Evolutionary conservation across 768 basidiomycete genomes (phyloP).

Genomic region (Lentinula guzmanii): DNA sequence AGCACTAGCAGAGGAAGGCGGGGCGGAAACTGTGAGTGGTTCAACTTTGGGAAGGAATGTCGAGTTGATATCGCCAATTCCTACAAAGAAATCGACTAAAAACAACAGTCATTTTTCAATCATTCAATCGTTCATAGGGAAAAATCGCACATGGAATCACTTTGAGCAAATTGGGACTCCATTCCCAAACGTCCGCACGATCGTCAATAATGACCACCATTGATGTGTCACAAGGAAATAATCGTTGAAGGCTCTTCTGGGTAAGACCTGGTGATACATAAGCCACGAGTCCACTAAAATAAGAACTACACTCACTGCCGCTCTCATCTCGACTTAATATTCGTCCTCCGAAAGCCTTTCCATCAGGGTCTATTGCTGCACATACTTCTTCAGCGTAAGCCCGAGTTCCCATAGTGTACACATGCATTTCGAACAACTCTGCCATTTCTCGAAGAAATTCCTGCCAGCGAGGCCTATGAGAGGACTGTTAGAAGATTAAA

Average conservation of each 20-base stretch:
- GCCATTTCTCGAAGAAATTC: conserved; percentile 71
- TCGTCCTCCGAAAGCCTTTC: conserved; percentile 79
- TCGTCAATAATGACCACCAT: conserved; percentile 99
- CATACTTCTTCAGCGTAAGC: conserved; percentile 96
- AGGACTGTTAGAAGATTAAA: background rate
- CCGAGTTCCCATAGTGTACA: conserved; percentile 99
- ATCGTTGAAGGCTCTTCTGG: conserved; percentile 83
- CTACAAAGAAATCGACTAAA: conserved; percentile 94
- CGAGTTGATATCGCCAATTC: conserved; percentile 98
- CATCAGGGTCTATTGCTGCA: conserved; percentile 86
- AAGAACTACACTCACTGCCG: conserved; percentile 62
- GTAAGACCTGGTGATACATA: conserved; percentile 57
- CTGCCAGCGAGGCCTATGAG: conserved; percentile 67
- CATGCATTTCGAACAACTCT: conserved; percentile 94
- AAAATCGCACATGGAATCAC: conserved; percentile 85
- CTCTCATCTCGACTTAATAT: conserved; percentile 93
- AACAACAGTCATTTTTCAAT: conserved; percentile 13
- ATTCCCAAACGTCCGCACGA: conserved; percentile 97
- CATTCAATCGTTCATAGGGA: background rate
- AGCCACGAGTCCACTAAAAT: conserved; percentile 7
- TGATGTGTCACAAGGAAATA: conserved; percentile 95
- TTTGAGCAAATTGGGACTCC: conserved; percentile 94
- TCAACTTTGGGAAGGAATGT: conserved; percentile 83
- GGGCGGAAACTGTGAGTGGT: conserved; percentile 36
- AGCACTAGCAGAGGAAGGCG: conserved; percentile 12